Evolutionary conservation across 2,329 filamentous ascomycete genomes (phyloP).

Genomic region (Calycina marina): DNA sequence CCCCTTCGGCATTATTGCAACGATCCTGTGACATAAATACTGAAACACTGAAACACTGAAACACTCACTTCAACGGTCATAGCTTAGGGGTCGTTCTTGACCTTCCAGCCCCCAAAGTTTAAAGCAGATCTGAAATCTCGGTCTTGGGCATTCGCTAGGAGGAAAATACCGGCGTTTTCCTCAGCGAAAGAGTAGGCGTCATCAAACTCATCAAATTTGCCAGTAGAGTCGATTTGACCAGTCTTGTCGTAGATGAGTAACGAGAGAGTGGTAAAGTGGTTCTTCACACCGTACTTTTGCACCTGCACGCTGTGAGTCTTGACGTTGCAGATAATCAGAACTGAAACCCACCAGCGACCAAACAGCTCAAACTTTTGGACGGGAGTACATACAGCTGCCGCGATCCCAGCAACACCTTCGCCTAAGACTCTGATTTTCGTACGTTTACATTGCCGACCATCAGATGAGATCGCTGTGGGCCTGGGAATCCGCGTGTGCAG

Average conservation of each 20-base stretch:
- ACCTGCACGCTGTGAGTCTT: not conserved
- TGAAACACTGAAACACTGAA: too few relatives aligned
- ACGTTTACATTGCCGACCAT: conserved; percentile 3
- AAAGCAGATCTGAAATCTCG: conserved; percentile 41
- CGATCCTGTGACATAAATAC: too few relatives aligned
- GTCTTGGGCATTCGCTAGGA: conserved; percentile 46
- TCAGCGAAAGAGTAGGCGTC: conserved; percentile 30
- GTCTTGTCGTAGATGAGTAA: conserved; percentile 46
- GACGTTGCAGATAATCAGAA: too few relatives aligned
- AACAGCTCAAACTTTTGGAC: too few relatives aligned
- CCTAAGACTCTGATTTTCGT: conserved; percentile 33
- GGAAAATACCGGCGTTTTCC: conserved; percentile 39
- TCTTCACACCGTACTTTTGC: conserved; percentile 42
- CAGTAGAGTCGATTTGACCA: conserved; percentile 35
- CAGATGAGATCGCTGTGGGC: not conserved
- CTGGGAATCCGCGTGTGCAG: not conserved
- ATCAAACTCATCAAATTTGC: conserved; percentile 34
- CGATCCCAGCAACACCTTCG: conserved; percentile 47
- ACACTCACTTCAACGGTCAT: conserved; percentile 49
- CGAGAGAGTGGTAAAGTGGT: conserved; percentile 41
- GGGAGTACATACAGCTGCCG: conserved; percentile 31
- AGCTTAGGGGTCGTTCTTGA: conserved; percentile 36
- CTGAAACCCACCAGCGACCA: too few relatives aligned
- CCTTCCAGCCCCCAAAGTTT: conserved; percentile 46
- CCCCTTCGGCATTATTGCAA: too few relatives aligned